Evolutionary conservation across 805 yeast genomes (phyloP).

Genomic region (Blastobotrys mokoenaii): DNA sequence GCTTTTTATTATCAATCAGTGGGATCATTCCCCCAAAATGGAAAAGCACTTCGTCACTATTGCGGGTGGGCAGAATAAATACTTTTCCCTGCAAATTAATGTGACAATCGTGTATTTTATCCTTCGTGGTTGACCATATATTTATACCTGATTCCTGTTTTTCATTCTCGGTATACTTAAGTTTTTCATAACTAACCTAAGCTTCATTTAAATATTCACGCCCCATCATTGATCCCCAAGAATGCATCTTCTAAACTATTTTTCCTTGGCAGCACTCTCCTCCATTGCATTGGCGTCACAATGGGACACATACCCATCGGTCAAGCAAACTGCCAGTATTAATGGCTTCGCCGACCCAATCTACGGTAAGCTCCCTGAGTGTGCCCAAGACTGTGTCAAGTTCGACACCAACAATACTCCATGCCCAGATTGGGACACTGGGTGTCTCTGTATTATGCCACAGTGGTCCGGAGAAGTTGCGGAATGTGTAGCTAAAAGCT

Average conservation of each 20-base stretch:
- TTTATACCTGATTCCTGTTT: too few relatives aligned
- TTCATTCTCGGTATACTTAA: too few relatives aligned
- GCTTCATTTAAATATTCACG: too few relatives aligned
- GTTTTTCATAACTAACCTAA: too few relatives aligned
- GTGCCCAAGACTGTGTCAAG: slow-evolving; percentile 37
- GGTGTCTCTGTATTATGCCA: slow-evolving; percentile 46
- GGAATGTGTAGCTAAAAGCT: slow-evolving; percentile 33
- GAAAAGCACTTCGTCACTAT: too few relatives aligned
- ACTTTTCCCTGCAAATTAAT: too few relatives aligned
- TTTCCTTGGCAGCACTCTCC: slow-evolving; percentile 1
- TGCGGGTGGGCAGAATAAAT: too few relatives aligned
- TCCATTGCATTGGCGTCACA: slow-evolving; percentile 23
- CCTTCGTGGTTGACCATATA: too few relatives aligned
- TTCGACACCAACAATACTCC: slow-evolving; percentile 32
- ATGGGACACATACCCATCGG: slow-evolving; percentile 39
- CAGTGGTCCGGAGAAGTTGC: slow-evolving; percentile 42
- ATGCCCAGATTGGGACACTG: slow-evolving; percentile 47
- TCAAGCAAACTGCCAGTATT: slow-evolving; percentile 39
- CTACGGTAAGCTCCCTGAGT: slow-evolving; percentile 31
- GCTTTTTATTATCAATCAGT: too few relatives aligned
- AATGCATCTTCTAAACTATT: not conserved
- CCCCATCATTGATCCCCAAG: too few relatives aligned
- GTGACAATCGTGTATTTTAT: too few relatives aligned
- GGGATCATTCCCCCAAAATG: too few relatives aligned
- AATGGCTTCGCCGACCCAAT: slow-evolving; percentile 45